Evolutionary conservation across 2,329 filamentous ascomycete species (phyloP).

Genomic region (Dendryphion nanum): DNA sequence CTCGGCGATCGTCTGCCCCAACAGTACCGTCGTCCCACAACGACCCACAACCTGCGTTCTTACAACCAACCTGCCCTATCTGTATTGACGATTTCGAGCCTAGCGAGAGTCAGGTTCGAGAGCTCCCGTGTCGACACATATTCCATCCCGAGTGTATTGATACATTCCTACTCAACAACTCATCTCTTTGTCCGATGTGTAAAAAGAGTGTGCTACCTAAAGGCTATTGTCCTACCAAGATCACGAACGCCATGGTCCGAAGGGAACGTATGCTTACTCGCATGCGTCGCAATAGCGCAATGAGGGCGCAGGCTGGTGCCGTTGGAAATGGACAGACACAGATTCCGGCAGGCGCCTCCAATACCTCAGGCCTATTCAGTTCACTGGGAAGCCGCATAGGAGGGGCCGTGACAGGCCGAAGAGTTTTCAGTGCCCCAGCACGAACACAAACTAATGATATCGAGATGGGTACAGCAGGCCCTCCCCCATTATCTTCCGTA

Average conservation of each 20-base stretch:
- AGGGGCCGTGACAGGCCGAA: slow-evolving; percentile 20
- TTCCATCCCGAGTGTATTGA: slow-evolving; percentile 94
- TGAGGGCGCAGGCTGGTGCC: neutral
- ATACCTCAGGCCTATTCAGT: slow-evolving; percentile 11
- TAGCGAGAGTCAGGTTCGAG: slow-evolving; percentile 70
- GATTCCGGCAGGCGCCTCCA: neutral
- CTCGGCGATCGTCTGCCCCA: slow-evolving; percentile 21
- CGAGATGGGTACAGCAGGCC: slow-evolving; percentile 21
- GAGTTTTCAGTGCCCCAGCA: slow-evolving; percentile 32
- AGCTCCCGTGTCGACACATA: slow-evolving; percentile 87
- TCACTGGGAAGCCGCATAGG: slow-evolving; percentile 26
- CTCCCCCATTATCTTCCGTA: neutral
- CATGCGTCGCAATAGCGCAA: slow-evolving; percentile 51
- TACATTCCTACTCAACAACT: slow-evolving; percentile 72
- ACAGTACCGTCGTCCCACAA: slow-evolving; percentile 7
- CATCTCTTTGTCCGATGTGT: slow-evolving; percentile 87
- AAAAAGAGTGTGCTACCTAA: slow-evolving; percentile 78
- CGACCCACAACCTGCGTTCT: slow-evolving; percentile 5
- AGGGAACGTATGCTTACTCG: slow-evolving; percentile 69
- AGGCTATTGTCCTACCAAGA: slow-evolving; percentile 8
- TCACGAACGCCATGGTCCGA: slow-evolving; percentile 81
- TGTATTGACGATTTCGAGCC: slow-evolving; percentile 79
- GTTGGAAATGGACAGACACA: slow-evolving; percentile 1
- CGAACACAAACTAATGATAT: slow-evolving; percentile 23
- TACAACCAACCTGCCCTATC: slow-evolving; percentile 84